Evolutionary conservation across 495 filamentous ascomycete species (phyloP).

Genomic region (Neurospora pannonica): DNA sequence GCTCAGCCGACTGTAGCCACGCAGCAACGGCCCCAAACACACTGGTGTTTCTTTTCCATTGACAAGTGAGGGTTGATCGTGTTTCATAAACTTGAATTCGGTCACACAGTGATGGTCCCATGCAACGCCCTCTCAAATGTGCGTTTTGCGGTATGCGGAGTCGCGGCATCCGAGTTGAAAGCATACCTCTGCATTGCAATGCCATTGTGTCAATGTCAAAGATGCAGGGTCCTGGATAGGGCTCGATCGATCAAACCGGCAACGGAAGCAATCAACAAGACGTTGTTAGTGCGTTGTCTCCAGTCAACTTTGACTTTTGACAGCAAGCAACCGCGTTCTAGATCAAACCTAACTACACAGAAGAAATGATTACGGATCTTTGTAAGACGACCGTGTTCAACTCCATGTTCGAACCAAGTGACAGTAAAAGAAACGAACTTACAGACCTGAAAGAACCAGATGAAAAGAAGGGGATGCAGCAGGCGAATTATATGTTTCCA

Average conservation of each 20-base stretch:
- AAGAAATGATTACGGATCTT: not conserved
- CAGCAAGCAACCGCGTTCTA: not conserved
- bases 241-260: not conserved
- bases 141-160: not conserved
- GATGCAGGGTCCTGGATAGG: not conserved
- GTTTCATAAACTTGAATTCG: not conserved
- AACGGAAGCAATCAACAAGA: not conserved
- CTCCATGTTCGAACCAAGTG: not conserved
- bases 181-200: not conserved
- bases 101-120: not conserved
- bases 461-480: not conserved
- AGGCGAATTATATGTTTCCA: not conserved
- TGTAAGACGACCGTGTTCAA: not conserved
- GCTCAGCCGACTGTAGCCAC: not conserved
- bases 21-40: not conserved
- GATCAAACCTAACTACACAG: not conserved
- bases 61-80: not conserved
- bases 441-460: not conserved
- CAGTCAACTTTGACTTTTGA: not conserved
- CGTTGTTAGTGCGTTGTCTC: not conserved
- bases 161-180: not conserved
- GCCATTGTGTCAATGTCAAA: not conserved
- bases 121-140: not conserved
- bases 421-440: not conserved
- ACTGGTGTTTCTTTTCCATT: not conserved